These are phyloP conservation scores for Camillea tinctor DNA, from an alignment of 2,329 filamentous ascomycete genomes.

Conservation along the genomic window DNA sequence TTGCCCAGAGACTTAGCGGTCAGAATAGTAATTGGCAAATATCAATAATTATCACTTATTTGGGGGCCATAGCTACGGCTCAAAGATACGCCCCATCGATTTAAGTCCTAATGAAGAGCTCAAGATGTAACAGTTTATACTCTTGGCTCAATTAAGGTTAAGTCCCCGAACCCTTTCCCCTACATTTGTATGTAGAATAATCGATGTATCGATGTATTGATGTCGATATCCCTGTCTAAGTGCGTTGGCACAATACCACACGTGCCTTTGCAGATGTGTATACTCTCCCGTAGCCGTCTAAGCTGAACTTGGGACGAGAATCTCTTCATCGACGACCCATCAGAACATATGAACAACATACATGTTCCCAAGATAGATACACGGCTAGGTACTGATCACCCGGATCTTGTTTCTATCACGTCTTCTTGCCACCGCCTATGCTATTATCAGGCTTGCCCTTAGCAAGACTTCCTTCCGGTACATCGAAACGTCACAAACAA, in stretches of 20 bases:
- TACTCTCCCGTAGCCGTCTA: not conserved
- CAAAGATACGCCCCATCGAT: not conserved
- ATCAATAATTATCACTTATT: not conserved
- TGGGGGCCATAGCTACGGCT: not conserved
- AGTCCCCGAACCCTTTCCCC: constrained; percentile 19
- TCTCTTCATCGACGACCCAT: not conserved
- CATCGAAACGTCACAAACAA: constrained; percentile 7
- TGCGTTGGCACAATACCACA: not conserved
- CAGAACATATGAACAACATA: not conserved
- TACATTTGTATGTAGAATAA: not conserved
- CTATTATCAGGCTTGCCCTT: not conserved
- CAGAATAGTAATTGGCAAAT: not conserved
- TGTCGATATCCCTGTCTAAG: not conserved
- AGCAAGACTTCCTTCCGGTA: constrained; percentile 2
- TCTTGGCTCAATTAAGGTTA: constrained; percentile 2
- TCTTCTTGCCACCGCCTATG: not conserved
- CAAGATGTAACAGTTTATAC: not conserved
- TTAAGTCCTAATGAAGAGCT: not conserved
- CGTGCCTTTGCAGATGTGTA: constrained; percentile 11
- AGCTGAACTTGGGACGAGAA: not conserved
- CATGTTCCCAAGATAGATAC: not conserved
- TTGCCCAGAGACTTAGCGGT: not conserved
- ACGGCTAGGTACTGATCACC: not conserved
- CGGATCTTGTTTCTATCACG: not conserved
- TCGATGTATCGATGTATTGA: too few species aligned